Base-by-base conservation (phyloP, 129 eudicot genomes). In the Deinandra increscens region DNA sequence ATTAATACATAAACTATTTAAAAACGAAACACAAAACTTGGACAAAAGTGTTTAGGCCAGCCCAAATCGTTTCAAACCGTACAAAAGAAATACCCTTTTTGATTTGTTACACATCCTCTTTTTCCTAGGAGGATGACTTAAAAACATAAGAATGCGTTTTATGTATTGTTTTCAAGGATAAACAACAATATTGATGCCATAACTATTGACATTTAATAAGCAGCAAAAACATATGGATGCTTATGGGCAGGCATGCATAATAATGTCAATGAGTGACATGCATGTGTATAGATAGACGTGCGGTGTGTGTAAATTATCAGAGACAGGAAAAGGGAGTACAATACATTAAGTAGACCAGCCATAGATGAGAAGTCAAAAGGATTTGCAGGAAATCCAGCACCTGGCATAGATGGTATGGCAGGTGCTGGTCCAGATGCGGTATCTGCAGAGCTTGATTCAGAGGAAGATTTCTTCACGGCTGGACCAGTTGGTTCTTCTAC, bases 291-390 rank as follows among this genome's bases (percentile, higher is more conserved):
- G 49, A 18, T 5, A 31, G 43, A 31, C 22, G 61, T 31, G 43
- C 13, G 39, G 61, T 31, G 43, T 29, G 39, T 31, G 62, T 4
- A 61, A 19, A n/a, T 12, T 18, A 18, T 19, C 13, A 39, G 18
- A 0, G 45, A 13, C 12, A 11, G 63, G 18, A 34, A 36, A 36
- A 19, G 4, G 48, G 53, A 46, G 54, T 26, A 11, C 4, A 29
- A n/a, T 89, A 89, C 98, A 83, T 93, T 87, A 39, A 93, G 95
- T 36, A 93, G 72, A 77, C 96, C 96, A 55, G 95, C 75, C 92
- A 89, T 85, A 26, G 90, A 80, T 48, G 98, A 93, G 67, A 93
- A 93, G 83, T 93, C 98, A 83, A 93, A 93, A 9, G 98, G 96
- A 75, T 80, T 86, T 48, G 72, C 42, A 10, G 88, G 85, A 64